Base-by-base conservation (phyloP, 1,139 yeast genomes). In the Magnusiomyces tetraspermus region DNA sequence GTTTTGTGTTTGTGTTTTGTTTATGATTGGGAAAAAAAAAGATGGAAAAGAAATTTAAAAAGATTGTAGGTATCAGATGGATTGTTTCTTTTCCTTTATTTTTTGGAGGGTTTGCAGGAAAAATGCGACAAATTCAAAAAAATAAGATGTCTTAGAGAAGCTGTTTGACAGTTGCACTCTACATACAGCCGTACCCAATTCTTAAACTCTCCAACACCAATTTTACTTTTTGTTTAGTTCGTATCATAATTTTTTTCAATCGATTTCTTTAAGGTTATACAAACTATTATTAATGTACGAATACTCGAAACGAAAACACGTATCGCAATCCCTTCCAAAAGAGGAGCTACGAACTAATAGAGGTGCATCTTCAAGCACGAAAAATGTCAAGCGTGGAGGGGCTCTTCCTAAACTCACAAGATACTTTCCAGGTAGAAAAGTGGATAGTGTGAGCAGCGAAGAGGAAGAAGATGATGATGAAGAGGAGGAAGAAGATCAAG, bases 401-500 rank as follows among this genome's bases (percentile, higher is more conserved):
- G 17, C 40, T 8, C 5, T 36, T 10, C 17, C 40, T n/a, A 42
- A 23, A 22, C 45, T 13, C 10, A 55, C 49, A 15, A 52, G 65
- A 31, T 58, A 63, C 50, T 63, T 63, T 52, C 60, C 64, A 1
- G 65, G 65, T 4, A 55, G 55, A 52, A 59, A 58, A 1, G 55
- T 36, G 46, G 51, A 17, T 28, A 51, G n/a, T 49, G 54, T 36
- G 37, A 51, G 44, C 49, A 51, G 48, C 36, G 49, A 42, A 2
- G 49, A 44, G 26, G 55, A 51, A 37, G 58, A 53, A 3, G 57
- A 52, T 28, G 51, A 47, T 44, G 54, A 53, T 46, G 53, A 54
- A 30, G 65, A 59, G n/a, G 62, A 57, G 40, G 67, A 66, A 11
- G 58, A 56, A 24, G 57, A 54, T n/a, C 61, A 61, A 33, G 53